Base-by-base conservation (phyloP, 1,284 basidiomycete genomes). In the Sporisorium graminicola region DNA sequence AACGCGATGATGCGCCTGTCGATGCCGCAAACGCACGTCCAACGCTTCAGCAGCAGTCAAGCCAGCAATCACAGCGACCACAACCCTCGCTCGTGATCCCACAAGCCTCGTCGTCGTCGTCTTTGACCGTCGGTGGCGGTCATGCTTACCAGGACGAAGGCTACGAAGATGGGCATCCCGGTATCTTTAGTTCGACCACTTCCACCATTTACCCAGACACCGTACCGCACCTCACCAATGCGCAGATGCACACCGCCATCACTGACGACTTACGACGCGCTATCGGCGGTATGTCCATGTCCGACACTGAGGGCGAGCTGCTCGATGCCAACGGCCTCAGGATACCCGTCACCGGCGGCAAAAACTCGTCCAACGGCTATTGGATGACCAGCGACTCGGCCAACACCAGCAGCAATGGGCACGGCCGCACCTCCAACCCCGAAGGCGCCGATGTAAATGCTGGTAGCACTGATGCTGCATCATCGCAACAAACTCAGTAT, bases 201-300 rank as follows among this genome's bases (percentile, higher is more conserved):
- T 68, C 66, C 20, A 73, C 65, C 58, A 81, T 81, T 51, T 82
- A 82, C 46, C 81, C 81, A 4, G 72, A 75, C 27, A 82, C 81
- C 2, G 76, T 81, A 5, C 78, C 80, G 8, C 70, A 77, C 47
- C 64, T 74, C 40, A 76, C 69, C 50, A 74, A 69, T 44, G 65
- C 64, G 18, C 74, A 78, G 59, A 69, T 75, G 58, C 68, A 78
- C 27, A 74, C 49, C 6, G 80, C 81, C 2, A 60, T 81, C 51
- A 81, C 81, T 4, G 81, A 82, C 59, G 81, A 82, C 49, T 65
- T 82, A 16, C 62, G 74, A n/a, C 63, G 81, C 12, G 81, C 81
- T 44, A 82, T 82, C 26, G 79, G 80, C 18, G 71, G 79, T 33
- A 60, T 79, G 54, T 72, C 69, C 31, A 64, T 81, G 53, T 46